Evolutionary conservation across 2,329 filamentous ascomycete genomes (phyloP), one percentile per base, ranked within the genome.

Genomic region (Monosporascus sp.): DNA sequence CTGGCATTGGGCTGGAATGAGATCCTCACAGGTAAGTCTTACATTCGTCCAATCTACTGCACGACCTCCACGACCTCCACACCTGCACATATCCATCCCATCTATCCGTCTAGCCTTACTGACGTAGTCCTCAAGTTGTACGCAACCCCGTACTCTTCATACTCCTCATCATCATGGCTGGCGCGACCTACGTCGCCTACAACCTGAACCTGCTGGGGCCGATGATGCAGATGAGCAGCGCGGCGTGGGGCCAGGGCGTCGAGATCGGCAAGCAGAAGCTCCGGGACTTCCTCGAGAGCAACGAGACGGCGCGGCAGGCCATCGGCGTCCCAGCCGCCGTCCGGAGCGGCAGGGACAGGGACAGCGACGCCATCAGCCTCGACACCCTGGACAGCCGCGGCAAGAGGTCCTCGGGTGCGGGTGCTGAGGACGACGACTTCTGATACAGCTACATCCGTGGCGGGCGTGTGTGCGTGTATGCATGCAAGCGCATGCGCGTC

Each of bases 1-100:
- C 76, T 99, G 59, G 90, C 91, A 22, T 79, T 99, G 48, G 94
- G 94, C n/a, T 99, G 94, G 94, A 99, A 99, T 72, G 94, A 99
- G 73, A 92, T 99, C 59, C 77, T 96, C 61, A 90, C 92, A 66
- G 91, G 92, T 96, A 80, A 80, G 88, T 69, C 14, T 27, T 40
- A 14, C 3, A 27, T 38, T 26, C n/a, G 31, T 40, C 5, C 2
- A 45, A 31, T 49, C 34, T 36, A 44, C n/a, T 20, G 48, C 51
- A 34, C 31, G 5, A 5, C 31, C 31, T 34, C 31, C 31, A 34
- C 31, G 31, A 5, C 2, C 31, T 14, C 31, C 31, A 34, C 31
- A 34, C 31, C 31, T 5, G 31, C 31, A 5, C 31, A 34, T 14
- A 14, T 34, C 9, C 31, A 14, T 34, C 31, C 31, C 31, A 14